These are phyloP conservation scores for Canna indica DNA, from an alignment of 176 grass and related monocot genomes.

Conservation along the genomic window DNA sequence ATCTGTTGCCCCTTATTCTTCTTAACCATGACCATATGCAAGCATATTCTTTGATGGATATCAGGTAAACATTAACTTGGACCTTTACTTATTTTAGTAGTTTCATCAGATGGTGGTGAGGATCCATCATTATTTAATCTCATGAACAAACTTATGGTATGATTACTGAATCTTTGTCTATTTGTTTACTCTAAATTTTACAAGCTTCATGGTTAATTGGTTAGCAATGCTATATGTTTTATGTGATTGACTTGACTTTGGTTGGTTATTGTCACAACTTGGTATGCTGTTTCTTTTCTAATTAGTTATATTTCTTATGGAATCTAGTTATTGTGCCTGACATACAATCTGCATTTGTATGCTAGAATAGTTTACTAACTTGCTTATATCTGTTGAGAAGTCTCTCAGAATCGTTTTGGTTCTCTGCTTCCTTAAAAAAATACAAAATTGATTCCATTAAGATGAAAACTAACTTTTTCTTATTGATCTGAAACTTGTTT, in stretches of 20 bases:
- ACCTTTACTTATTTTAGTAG: background rate
- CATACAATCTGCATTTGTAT: background rate
- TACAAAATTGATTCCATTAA: no score
- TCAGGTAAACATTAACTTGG: constrained; percentile 43
- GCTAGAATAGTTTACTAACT: no score
- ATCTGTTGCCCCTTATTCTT: constrained; percentile 92
- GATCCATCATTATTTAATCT: background rate
- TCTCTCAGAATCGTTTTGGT: no score
- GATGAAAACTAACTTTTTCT: no score
- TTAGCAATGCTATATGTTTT: background rate
- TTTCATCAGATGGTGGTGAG: background rate
- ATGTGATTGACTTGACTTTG: background rate
- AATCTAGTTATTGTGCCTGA: no score
- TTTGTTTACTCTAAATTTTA: background rate
- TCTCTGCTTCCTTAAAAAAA: no score
- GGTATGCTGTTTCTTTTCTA: background rate
- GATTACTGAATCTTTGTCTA: no score
- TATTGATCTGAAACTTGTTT: no score
- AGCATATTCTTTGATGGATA: constrained; percentile 97
- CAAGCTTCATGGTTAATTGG: background rate
- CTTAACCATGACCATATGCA: constrained; percentile 99
- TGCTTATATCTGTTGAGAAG: no score
- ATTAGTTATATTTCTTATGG: background rate
- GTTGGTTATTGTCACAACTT: background rate
- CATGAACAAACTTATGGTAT: no score